These are phyloP conservation scores for Podaxis pistillaris DNA, from an alignment of 768 basidiomycete genomes.

Conservation along the genomic window DNA sequence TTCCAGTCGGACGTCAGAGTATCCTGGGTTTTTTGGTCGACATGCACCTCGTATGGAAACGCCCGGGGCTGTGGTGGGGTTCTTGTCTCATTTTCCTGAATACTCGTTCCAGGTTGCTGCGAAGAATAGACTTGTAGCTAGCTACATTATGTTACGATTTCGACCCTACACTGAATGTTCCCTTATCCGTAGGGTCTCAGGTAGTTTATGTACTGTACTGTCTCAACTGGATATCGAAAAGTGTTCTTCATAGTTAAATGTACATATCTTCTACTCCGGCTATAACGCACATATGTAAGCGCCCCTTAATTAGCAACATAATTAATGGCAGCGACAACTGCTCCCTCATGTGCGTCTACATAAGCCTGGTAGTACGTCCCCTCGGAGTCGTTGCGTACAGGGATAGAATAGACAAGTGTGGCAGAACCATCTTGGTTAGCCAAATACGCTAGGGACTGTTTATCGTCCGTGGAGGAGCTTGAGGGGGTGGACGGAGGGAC, in stretches of 20 bases:
- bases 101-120: no score
- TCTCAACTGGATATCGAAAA: no score
- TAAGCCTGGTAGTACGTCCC: constrained; percentile 56
- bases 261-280: no score
- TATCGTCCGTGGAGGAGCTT: constrained; percentile 18
- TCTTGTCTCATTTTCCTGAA: no score
- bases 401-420: constrained; percentile 37
- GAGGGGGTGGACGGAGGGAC: background rate
- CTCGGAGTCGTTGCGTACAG: constrained; percentile 29
- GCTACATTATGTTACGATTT: background rate
- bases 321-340: constrained; percentile 47
- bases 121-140: background rate
- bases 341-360: constrained; percentile 50
- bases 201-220: background rate
- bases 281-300: no score
- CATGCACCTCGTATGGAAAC: no score
- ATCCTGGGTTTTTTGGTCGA: no score
- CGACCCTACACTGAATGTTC: background rate
- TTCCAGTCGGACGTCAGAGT: no score
- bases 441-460: constrained; percentile 34
- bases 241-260: no score
- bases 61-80: no score
- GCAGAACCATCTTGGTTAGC: constrained; percentile 34
- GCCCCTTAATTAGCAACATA: constrained; percentile 21
- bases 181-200: background rate